Conservation (phyloP, 2,329 filamentous ascomycete species). For the Orbilia oligospora region DNA sequence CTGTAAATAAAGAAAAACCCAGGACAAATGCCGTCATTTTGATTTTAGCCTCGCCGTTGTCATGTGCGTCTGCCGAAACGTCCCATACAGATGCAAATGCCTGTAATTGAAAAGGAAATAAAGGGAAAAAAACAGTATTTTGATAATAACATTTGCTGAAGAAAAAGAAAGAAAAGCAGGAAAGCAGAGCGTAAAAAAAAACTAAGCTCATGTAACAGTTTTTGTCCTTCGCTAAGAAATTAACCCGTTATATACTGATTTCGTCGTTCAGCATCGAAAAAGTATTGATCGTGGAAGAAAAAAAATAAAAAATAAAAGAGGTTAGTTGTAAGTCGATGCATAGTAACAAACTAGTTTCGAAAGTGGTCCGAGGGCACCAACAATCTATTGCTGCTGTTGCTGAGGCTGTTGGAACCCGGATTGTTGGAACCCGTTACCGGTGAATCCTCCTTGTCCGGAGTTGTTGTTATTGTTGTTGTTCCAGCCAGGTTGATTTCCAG, state of each 20-base stretch:
- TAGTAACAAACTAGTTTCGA: constrained; percentile 37
- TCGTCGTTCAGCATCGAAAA: constrained; percentile 53
- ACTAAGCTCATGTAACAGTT: constrained; percentile 59
- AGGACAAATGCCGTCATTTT: constrained; percentile 54
- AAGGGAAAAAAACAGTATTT: constrained; percentile 47
- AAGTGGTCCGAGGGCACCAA: neutral
- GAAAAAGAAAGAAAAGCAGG: constrained; percentile 34
- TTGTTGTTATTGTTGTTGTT: constrained; percentile 53
- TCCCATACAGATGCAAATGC: constrained; percentile 61
- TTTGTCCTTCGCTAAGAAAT: constrained; percentile 60
- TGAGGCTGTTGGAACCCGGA: constrained; percentile 57
- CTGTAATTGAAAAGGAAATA: constrained; percentile 49
- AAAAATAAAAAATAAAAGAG: constrained; percentile 4
- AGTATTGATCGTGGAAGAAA: constrained; percentile 30
- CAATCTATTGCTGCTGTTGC: constrained; percentile 53
- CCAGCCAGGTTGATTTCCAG: constrained; percentile 53
- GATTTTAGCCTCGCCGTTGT: constrained; percentile 51
- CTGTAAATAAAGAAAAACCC: constrained; percentile 37
- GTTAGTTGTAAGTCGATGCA: constrained; percentile 25
- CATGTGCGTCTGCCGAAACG: constrained; percentile 51
- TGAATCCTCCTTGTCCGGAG: constrained; percentile 55
- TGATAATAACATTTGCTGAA: constrained; percentile 50
- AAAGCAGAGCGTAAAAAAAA: constrained; percentile 46
- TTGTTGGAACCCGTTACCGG: constrained; percentile 56
- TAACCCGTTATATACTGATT: constrained; percentile 55